Base-by-base conservation (phyloP, 2,329 filamentous ascomycete species). In the Fusarium drepaniforme region DNA sequence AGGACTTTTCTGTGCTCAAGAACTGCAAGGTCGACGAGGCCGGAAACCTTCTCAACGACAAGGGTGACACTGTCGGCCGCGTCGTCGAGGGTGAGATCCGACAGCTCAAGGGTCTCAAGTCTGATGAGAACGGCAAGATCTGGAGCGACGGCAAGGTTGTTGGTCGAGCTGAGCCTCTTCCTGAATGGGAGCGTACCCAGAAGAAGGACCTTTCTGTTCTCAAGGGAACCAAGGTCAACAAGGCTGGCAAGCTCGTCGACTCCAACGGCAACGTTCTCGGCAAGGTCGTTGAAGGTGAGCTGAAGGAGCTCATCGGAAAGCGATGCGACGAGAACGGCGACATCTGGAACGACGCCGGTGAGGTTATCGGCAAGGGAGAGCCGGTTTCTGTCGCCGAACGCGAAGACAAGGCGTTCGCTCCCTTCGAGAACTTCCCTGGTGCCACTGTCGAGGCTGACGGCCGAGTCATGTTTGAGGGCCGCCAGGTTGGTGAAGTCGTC, bases 51-150 rank as follows among this genome's bases (percentile, higher is more conserved):
- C 85, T 89, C 42, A 85, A 89, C 73, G 84, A 88, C 7, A 84
- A 87, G 61, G 87, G 88, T 40, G 84, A 88, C 61, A 79, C 89
- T 8, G 84, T 93, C 74, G 93, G 90, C 35, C 90, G 89, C 49
- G 85, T 94, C 13, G 83, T 89, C 44, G 88, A 92, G 75, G 93
- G 93, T 38, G 89, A 91, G 37, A 74, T 89, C 21, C 88, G 90
- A 80, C 86, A 92, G 69, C 86, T 93, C n/a, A 86, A 89, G 61
- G 92, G 92, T 30, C 92, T 91, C 80, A 84, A 86, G 40, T 91
- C 93, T n/a, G 92, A 94, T 61, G 85, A 91, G 35, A 92, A 93
- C 58, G 92, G 92, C 13, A 92, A 93, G 61, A 88, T 94, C 44
- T 82, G 91, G 7, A 91, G 93, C 78, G 90, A 87, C 15, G 92